Percentiles rank a stretch among this genome's conserved stretches.
phyloP scores from a whole-genome alignment of 2,329 filamentous ascomycete species.

The Lecanosticta acicola region DNA sequence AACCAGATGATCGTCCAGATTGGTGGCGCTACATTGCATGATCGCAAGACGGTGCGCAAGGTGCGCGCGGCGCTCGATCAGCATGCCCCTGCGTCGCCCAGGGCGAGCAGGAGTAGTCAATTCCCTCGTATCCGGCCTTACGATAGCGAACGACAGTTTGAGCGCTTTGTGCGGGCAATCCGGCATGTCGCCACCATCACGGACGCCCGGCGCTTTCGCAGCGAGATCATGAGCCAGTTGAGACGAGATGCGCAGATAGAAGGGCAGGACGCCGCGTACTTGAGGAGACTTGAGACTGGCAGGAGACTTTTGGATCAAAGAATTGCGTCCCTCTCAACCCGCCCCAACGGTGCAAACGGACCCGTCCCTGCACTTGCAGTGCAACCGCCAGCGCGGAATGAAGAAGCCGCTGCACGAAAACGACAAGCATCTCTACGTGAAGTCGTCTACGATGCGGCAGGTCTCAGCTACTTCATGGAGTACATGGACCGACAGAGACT shows the following conservation, averaged over 20 bases:
- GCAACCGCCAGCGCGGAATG: slow-evolving; percentile 30
- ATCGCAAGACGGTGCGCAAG: slow-evolving; percentile 89
- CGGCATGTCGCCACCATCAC: slow-evolving; percentile 84
- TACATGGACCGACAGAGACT: slow-evolving; percentile 90
- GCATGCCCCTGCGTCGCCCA: slow-evolving; percentile 72
- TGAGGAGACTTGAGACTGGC: slow-evolving; percentile 85
- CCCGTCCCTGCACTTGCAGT: slow-evolving; percentile 36
- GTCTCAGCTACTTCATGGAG: slow-evolving; percentile 98
- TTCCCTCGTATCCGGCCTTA: slow-evolving; percentile 75
- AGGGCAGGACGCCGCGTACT: slow-evolving; percentile 75
- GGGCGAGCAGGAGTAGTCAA: slow-evolving; percentile 38
- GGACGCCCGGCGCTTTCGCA: slow-evolving; percentile 86
- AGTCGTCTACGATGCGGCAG: slow-evolving; percentile 81
- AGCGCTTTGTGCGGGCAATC: slow-evolving; percentile 86
- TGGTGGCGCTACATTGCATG: slow-evolving; percentile 69
- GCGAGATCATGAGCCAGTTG: slow-evolving; percentile 84
- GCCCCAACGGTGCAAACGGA: slow-evolving; percentile 52
- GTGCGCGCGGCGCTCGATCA: slow-evolving; percentile 87
- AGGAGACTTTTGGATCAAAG: slow-evolving; percentile 86
- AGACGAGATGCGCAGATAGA: slow-evolving; percentile 76
- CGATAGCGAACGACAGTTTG: slow-evolving; percentile 88
- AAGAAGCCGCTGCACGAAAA: slow-evolving; percentile 52
- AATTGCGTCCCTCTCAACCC: slow-evolving; percentile 63
- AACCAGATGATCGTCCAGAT: slow-evolving; percentile 92
- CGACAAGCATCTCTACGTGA: slow-evolving; percentile 75